Evolutionary conservation across 352 stramenopile species (phyloP).

Genomic region (Pythium diclinum): DNA sequence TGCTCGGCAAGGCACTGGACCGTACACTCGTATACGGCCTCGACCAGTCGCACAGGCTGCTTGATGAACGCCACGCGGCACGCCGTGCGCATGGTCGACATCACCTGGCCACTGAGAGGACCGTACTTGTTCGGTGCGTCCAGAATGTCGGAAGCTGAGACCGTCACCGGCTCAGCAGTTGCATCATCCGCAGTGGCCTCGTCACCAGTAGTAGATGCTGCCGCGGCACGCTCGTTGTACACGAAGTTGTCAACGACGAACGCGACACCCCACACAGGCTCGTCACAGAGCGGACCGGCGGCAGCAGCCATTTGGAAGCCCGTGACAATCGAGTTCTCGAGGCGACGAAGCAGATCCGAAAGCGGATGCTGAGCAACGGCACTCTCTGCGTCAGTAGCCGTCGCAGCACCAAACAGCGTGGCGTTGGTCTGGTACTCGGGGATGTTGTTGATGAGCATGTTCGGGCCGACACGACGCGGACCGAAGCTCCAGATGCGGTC

Average conservation of each 20-base stretch:
- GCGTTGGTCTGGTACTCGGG: constrained; percentile 30
- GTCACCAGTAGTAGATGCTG: constrained; percentile 19
- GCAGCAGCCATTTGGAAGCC: constrained; percentile 80
- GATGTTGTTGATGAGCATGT: constrained; percentile 79
- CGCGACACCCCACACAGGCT: constrained; percentile 88
- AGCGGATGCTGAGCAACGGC: neutral
- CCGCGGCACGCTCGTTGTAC: constrained; percentile 29
- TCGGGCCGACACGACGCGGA: constrained; percentile 66
- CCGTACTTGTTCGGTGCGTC: constrained; percentile 39
- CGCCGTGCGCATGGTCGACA: constrained; percentile 72
- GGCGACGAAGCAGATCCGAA: constrained; percentile 38
- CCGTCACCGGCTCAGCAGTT: neutral
- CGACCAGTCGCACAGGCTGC: constrained; percentile 87
- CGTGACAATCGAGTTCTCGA: constrained; percentile 81
- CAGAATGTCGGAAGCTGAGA: neutral
- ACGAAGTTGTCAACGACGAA: constrained; percentile 87
- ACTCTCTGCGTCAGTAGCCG: neutral
- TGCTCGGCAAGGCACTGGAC: constrained; percentile 88
- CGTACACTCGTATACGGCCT: constrained; percentile 89
- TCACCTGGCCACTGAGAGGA: constrained; percentile 75
- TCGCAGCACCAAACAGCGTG: neutral
- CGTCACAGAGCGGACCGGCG: constrained; percentile 85
- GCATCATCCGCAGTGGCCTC: neutral
- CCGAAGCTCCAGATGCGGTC: constrained; percentile 73
- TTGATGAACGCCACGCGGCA: constrained; percentile 80